Percentiles rank a stretch among this genome's conserved stretches.
phyloP scores from a whole-genome alignment of 208 protist species.

The Trypanosoma platydactyli region DNA sequence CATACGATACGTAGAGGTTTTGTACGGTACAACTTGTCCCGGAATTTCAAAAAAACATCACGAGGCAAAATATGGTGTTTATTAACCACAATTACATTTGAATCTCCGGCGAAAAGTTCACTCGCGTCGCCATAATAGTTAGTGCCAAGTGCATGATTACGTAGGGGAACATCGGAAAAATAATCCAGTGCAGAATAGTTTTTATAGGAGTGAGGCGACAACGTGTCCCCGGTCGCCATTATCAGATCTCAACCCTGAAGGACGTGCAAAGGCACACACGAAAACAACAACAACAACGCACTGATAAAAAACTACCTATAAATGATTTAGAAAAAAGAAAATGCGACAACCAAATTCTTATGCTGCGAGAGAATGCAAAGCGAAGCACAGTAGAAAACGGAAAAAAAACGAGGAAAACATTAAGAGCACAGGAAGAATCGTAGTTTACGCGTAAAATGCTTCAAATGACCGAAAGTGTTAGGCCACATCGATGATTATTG shows the following conservation, averaged over 20 bases:
- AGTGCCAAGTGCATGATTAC: neutral
- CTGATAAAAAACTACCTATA: neutral
- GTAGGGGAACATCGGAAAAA: constrained; percentile 1
- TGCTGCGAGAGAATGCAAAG: no score
- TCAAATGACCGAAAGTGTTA: no score
- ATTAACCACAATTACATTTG: neutral
- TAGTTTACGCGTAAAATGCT: no score
- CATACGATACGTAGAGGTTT: constrained; percentile 43
- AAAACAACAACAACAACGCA: neutral
- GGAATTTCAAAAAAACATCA: constrained; percentile 22
- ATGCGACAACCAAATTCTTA: constrained; percentile 3
- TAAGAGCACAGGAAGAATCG: constrained; percentile 11
- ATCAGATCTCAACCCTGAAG: no score
- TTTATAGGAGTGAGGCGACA: no score
- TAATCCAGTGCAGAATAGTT: no score
- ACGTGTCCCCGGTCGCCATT: no score
- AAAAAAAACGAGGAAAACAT: constrained; percentile 14
- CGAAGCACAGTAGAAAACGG: constrained; percentile 7
- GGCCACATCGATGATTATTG: no score
- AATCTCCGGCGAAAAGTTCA: neutral
- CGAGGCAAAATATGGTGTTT: neutral
- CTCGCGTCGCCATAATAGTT: neutral
- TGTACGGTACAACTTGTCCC: constrained; percentile 29
- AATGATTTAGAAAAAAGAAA: constrained; percentile 19
- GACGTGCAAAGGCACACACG: no score